Evolutionary conservation across 257 asterid genomes (phyloP), one percentile per base, ranked within the genome.

Genomic region (Verbascum thapsus): DNA sequence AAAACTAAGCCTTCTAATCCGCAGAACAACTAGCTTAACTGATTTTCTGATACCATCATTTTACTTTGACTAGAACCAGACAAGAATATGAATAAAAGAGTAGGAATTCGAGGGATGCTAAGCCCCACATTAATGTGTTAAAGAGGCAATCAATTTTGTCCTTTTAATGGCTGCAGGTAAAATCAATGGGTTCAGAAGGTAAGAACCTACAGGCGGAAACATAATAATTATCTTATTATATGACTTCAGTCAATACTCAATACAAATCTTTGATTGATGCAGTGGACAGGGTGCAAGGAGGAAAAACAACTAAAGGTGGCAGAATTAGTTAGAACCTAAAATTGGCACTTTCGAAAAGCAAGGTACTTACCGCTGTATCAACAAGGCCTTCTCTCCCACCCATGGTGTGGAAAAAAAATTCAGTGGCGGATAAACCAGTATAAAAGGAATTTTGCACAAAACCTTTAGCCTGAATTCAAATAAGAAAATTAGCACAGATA

Each of bases 341-440:
- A 43, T 56, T 12, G 48, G 22, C 10, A 22, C 26, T 20, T 35
- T 35, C 50, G 22, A 40, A 55, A 48, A 37, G 43, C 35, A 69
- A 72, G 41, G 72, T 47, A 34, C 89, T 53, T 92, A 92, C 99
- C 84, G 99, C 99, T 7, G 97, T 92, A 80, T 92, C 99, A 53
- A 89, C 96, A 48, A 92, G 98, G 38, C 98, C 98, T 85, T 92
- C 98, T 82, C 98, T 81, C 57, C 99, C 99, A 16, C 90, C 97
- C 99, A 92, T 92, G 69, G 99, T 92, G 82, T 92, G 99, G 78
- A 92, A 92, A 80, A 92, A 92, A 78, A 89, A 89, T 68, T 92
- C 99, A 15, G 97, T 87, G 10, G 97, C 95, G 19, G 85, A 80
- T 70, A 92, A 72, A 62, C 99, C 99, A 51, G 90, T 81, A 54